Evolutionary conservation across 805 yeast genomes (phyloP).

Genomic region (Teunomyces aglyptinius): DNA sequence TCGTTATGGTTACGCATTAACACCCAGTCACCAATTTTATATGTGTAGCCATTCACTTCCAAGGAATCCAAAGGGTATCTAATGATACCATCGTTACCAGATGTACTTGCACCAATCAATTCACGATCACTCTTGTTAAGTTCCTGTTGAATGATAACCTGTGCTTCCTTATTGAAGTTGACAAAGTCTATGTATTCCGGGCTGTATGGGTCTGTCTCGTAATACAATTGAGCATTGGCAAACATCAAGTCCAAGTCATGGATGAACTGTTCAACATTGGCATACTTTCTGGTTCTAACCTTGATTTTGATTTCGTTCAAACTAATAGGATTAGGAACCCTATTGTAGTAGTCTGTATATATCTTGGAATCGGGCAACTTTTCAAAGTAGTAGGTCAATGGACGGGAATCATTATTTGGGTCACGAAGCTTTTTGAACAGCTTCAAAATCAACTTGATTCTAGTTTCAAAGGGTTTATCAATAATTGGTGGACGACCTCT

Average conservation of each 20-base stretch:
- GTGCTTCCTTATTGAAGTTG: constrained; percentile 60
- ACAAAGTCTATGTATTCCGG: constrained; percentile 60
- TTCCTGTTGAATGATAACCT: constrained; percentile 60
- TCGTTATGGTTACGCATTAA: constrained; percentile 85
- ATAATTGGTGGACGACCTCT: constrained; percentile 91
- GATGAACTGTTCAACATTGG: constrained; percentile 70
- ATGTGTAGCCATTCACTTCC: constrained; percentile 66
- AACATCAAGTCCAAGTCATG: constrained; percentile 75
- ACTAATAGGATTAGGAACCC: constrained; percentile 59
- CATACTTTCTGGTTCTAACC: constrained; percentile 81
- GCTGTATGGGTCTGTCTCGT: constrained; percentile 52
- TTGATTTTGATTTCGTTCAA: constrained; percentile 74
- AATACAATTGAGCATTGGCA: constrained; percentile 65
- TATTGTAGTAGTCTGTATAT: constrained; percentile 53
- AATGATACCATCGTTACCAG: constrained; percentile 48
- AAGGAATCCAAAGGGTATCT: constrained; percentile 81
- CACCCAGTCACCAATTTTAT: constrained; percentile 94
- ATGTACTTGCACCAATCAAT: constrained; percentile 44
- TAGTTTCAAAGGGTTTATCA: constrained; percentile 86
- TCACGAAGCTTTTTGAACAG: constrained; percentile 72
- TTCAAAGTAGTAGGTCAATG: constrained; percentile 68
- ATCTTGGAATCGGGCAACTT: constrained; percentile 69
- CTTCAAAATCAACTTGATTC: constrained; percentile 84
- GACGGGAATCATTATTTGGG: constrained; percentile 43
- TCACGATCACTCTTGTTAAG: constrained; percentile 80